These are phyloP conservation scores for Daldinia grandis DNA, from an alignment of 495 filamentous ascomycete genomes.

Conservation along the genomic window DNA sequence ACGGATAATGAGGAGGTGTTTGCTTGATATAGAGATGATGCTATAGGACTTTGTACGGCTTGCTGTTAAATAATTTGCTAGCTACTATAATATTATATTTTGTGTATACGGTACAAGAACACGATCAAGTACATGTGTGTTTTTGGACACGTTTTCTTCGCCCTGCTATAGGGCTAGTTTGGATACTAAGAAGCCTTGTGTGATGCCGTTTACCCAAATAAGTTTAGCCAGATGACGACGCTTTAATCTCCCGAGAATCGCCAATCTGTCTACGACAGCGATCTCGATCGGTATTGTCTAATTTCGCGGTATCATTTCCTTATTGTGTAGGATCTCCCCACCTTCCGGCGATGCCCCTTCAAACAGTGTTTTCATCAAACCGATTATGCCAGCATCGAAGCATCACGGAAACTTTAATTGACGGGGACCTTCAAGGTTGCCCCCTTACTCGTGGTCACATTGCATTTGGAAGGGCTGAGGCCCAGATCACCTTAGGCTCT, in stretches of 20 bases:
- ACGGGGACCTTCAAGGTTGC: constrained; percentile 15
- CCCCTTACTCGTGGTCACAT: constrained; percentile 39
- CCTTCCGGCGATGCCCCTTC: constrained; percentile 31
- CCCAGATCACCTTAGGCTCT: constrained; percentile 20
- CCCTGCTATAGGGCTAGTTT: neutral
- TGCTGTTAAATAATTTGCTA: neutral
- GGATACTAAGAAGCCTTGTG: neutral
- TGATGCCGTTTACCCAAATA: constrained; percentile 12
- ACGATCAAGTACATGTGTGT: constrained; percentile 10
- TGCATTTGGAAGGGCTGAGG: constrained; percentile 41
- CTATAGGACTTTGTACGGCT: constrained; percentile 1
- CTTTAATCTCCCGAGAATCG: constrained; percentile 36
- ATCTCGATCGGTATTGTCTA: constrained; percentile 38
- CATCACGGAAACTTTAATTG: constrained; percentile 34
- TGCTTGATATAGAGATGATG: constrained; percentile 24
- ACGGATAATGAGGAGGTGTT: constrained; percentile 23
- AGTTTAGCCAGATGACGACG: constrained; percentile 37
- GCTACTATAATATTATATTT: neutral
- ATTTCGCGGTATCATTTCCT: constrained; percentile 15
- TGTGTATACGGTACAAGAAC: constrained; percentile 21
- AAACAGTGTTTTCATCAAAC: constrained; percentile 40
- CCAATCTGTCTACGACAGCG: constrained; percentile 32
- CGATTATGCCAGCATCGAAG: constrained; percentile 21
- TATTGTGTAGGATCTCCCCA: constrained; percentile 11
- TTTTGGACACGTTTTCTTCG: neutral